A percentile compares a stretch with the other conserved stretches of the same genome.
These are phyloP conservation scores for Vitis rotundifolia DNA, from an alignment of 164 flowering plant species.

Conservation along the genomic window DNA sequence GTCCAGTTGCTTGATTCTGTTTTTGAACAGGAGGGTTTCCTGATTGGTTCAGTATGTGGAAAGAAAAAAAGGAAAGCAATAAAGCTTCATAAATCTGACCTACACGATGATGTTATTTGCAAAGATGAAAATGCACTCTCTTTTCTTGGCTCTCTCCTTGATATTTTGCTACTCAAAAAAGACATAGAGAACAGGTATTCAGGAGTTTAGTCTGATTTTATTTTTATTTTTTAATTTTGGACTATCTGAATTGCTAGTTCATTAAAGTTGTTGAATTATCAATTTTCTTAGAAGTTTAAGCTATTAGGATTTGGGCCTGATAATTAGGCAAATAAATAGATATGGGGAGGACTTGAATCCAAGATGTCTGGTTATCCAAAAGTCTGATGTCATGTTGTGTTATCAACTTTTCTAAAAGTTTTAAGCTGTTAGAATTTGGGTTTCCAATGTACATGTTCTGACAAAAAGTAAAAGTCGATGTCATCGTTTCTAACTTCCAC, in stretches of 20 bases:
- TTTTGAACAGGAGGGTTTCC: conserved; percentile 19
- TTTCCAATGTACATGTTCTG: too few species aligned
- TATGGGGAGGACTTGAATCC: neutral
- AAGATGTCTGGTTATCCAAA: neutral
- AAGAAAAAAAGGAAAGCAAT: conserved; percentile 53
- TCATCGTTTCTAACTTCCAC: too few species aligned
- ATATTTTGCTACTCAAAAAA: conserved; percentile 77
- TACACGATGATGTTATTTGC: conserved; percentile 14
- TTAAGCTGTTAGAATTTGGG: too few species aligned
- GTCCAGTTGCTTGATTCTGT: conserved; percentile 41
- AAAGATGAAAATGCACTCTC: conserved; percentile 36
- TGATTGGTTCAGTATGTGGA: conserved; percentile 19
- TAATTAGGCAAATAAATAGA: too few species aligned
- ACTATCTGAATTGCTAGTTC: neutral
- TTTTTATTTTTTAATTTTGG: neutral
- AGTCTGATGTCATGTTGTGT: neutral
- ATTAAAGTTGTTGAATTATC: too few species aligned
- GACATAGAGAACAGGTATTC: conserved; percentile 63
- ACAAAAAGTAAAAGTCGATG: too few species aligned
- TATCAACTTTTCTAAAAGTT: too few species aligned
- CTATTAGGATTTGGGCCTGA: too few species aligned
- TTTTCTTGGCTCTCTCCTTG: conserved; percentile 75
- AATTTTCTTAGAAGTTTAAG: too few species aligned
- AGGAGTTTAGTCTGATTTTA: conserved; percentile 1
- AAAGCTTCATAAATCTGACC: conserved; percentile 14